Evolutionary conservation across 768 basidiomycete species (phyloP), one percentile per base, ranked within the genome.

Genomic region (Suillus placidus): DNA sequence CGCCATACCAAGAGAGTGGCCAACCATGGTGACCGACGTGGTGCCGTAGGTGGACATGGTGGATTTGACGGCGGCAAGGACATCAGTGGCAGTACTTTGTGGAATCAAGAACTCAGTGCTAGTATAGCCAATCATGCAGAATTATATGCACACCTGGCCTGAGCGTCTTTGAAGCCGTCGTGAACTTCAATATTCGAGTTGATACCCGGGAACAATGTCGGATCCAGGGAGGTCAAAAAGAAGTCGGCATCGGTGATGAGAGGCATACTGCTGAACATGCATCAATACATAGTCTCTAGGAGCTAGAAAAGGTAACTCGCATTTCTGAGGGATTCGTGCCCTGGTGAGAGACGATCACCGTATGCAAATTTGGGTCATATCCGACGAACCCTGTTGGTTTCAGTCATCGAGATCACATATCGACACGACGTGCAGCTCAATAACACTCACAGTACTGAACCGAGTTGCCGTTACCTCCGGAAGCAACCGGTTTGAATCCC

Each of bases 151-250:
- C 70, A 87, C 86, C 60, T 66, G 5, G 82, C 78, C 5, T 88
- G 87, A 5, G 76, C 80, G 2, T 70, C 68, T 13, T 63, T 71
- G 67, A 88, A 88, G 1, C 87, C 87, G 35, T 64, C 65, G 65
- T 88, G 87, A 4, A 78, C 80, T 67, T 79, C 14, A 2, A 88
- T 75, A 13, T 68, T 62, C 7, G 81, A 79, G 52, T 71, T 70
- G 7, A 88, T 60, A 3, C 85, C 85, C 0, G 85, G 85, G 76
- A 88, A 88, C 10, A 86, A 78, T 0, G 77, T 68, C 0, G 81
- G 23, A 64, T 83, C 61, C 52, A 85, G 69, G 4, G 57, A 67
- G 5, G 66, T 65, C 63, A 79, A 69, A 66, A 80, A 64, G 66
- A 85, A 69, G 63, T 83, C 71, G 0, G 65, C 72, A 65, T 88